phyloP scores from a whole-genome alignment of 768 basidiomycete species.

The Lenzites betulinus region DNA sequence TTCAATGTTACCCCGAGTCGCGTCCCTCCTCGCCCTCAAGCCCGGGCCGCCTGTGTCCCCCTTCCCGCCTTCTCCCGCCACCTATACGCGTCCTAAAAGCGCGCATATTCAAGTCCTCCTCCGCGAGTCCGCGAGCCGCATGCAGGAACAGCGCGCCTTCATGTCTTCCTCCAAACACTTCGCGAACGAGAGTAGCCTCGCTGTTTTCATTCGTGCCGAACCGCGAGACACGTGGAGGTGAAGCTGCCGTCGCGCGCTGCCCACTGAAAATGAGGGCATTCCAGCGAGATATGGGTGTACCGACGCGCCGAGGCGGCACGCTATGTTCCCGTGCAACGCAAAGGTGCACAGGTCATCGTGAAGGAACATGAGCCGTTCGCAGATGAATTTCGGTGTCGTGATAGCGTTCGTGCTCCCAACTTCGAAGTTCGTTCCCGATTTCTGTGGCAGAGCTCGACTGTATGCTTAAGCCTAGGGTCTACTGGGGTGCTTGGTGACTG shows the following conservation, averaged over 20 bases:
- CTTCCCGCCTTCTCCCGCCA: slow-evolving; percentile 6
- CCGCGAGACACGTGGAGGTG: too few species aligned
- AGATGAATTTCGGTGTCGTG: background rate
- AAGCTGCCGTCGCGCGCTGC: too few species aligned
- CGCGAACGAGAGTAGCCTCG: too few species aligned
- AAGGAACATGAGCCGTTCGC: background rate
- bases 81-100: slow-evolving; percentile 1
- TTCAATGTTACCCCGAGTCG: background rate
- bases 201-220: too few species aligned
- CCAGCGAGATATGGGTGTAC: background rate
- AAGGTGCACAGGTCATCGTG: slow-evolving; percentile 8
- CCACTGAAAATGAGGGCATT: too few species aligned
- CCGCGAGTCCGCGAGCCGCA: background rate
- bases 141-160: slow-evolving; percentile 3
- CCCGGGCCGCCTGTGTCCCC: too few species aligned
- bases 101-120: background rate
- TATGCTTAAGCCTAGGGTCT: too few species aligned
- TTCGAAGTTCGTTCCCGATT: too few species aligned
- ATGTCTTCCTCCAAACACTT: too few species aligned
- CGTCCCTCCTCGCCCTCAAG: background rate
- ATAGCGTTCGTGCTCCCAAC: background rate
- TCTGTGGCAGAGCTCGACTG: too few species aligned
- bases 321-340: background rate
- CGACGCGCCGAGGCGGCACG: background rate
- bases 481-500: too few species aligned